phyloP scores from a whole-genome alignment of 768 basidiomycete genomes.

The Suillus variegatus region DNA sequence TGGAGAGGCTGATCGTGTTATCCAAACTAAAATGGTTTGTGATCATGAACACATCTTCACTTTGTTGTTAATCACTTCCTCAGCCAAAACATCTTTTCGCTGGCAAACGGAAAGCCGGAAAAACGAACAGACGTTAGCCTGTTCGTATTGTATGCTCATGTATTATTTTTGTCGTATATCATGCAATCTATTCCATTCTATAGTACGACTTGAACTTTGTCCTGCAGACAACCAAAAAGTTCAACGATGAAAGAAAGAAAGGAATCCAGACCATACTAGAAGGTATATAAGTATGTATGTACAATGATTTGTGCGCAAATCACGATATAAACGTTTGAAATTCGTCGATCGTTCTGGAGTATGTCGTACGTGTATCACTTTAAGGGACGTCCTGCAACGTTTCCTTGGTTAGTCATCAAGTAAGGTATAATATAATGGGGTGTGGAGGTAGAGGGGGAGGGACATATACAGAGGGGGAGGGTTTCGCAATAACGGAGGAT shows the following conservation, averaged over 20 bases:
- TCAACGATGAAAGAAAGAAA: not conserved
- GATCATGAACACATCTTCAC: constrained; percentile 1
- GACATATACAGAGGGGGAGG: constrained; percentile 10
- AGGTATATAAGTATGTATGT: constrained; percentile 22
- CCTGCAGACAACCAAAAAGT: not conserved
- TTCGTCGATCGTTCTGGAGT: constrained; percentile 20
- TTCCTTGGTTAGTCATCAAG: constrained; percentile 26
- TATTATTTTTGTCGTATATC: not conserved
- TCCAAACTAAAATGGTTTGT: constrained; percentile 80
- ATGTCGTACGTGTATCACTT: constrained; percentile 8
- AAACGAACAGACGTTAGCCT: constrained; percentile 60
- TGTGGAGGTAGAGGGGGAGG: constrained; percentile 5
- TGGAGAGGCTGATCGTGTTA: constrained; percentile 85
- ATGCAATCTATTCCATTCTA: constrained; percentile 15
- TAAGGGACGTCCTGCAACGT: constrained; percentile 22
- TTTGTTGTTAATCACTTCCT: constrained; percentile 7
- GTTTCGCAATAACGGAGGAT: constrained; percentile 24
- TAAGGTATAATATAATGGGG: constrained; percentile 27
- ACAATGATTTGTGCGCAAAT: constrained; percentile 18
- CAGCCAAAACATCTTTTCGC: constrained; percentile 85
- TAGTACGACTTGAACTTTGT: constrained; percentile 14
- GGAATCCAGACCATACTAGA: constrained; percentile 3
- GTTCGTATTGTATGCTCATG: not conserved
- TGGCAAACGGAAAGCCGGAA: constrained; percentile 80
- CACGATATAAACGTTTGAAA: constrained; percentile 29